A percentile compares a stretch with the other conserved stretches of the same genome.
Conservation (phyloP, 441 rosid genomes). For the Omphalea diandra region DNA sequence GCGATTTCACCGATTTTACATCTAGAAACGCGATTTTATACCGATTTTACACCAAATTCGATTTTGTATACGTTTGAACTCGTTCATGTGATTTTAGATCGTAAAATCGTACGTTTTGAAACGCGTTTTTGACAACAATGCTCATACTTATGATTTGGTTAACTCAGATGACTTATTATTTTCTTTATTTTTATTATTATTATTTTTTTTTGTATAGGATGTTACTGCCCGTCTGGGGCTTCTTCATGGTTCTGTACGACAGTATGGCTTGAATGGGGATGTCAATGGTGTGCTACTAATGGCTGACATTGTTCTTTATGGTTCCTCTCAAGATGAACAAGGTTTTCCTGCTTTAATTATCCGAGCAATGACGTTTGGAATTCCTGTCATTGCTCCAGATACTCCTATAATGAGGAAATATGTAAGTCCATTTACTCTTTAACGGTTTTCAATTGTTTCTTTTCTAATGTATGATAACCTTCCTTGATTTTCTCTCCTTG, state of each 20-base stretch:
- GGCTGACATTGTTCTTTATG: conserved; percentile 92
- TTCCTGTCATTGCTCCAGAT: conserved; percentile 79
- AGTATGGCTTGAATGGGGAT: conserved; percentile 76
- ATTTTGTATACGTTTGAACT: too few relatives aligned
- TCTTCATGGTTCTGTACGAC: conserved; percentile 58
- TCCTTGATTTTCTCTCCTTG: conserved; percentile 9
- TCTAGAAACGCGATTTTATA: too few relatives aligned
- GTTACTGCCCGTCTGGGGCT: conserved; percentile 80
- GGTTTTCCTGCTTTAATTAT: conserved; percentile 78
- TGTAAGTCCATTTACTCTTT: conserved; percentile 43
- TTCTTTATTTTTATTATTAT: too few relatives aligned
- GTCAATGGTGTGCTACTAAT: conserved; percentile 65
- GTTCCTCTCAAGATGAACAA: conserved; percentile 95
- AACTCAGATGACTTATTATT: too few relatives aligned
- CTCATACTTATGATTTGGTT: too few relatives aligned
- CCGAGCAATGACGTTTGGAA: conserved; percentile 91
- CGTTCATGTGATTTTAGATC: too few relatives aligned
- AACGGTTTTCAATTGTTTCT: conserved; percentile 21
- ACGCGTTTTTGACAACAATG: too few relatives aligned
- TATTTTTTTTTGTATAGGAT: conserved; percentile 59
- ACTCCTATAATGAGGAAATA: conserved; percentile 74
- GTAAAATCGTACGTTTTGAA: too few relatives aligned
- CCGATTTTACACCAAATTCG: too few relatives aligned
- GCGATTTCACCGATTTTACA: too few relatives aligned
- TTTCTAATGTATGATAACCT: conserved; percentile 13